phyloP scores from a whole-genome alignment of 768 basidiomycete genomes.

The Panaeolus cyanescens region DNA sequence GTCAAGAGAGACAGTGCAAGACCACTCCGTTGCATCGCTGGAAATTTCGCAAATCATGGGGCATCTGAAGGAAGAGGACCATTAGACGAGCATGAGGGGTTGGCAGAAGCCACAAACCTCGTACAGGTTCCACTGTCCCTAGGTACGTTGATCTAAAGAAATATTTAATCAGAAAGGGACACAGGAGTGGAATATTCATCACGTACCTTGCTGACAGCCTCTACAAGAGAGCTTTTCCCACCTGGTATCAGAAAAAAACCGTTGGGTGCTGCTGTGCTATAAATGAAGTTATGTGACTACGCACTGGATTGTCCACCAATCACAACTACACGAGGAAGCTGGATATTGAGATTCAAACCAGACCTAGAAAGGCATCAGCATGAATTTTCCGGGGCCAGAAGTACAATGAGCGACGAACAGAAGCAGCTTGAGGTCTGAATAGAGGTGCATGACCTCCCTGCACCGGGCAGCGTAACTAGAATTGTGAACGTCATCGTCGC shows the following conservation, averaged over 20 bases:
- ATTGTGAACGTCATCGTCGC: constrained; percentile 1
- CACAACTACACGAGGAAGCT: constrained; percentile 53
- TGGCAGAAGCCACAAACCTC: constrained; percentile 28
- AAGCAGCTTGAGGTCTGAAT: constrained; percentile 6
- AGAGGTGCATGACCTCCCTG: constrained; percentile 10
- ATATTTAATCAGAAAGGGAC: not conserved
- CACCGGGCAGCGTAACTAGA: constrained; percentile 10
- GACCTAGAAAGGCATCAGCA: not conserved
- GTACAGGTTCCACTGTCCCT: constrained; percentile 63
- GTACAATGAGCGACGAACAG: not conserved
- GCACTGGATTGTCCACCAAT: constrained; percentile 58
- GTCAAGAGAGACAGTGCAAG: constrained; percentile 43
- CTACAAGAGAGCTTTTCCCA: constrained; percentile 60
- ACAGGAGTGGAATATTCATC: not conserved
- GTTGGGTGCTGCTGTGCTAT: not conserved
- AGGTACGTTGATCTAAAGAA: constrained; percentile 53
- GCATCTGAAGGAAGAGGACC: constrained; percentile 32
- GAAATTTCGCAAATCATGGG: constrained; percentile 57
- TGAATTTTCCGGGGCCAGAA: not conserved
- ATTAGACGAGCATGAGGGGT: not conserved
- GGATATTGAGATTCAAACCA: constrained; percentile 21
- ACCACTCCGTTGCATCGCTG: constrained; percentile 39
- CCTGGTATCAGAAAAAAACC: constrained; percentile 37
- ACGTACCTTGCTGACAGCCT: constrained; percentile 54
- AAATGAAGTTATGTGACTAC: constrained; percentile 5